A percentile compares a stretch with the other conserved stretches of the same genome.
Conservation (phyloP, 805 yeast genomes). For the Candida yuanshanica region DNA sequence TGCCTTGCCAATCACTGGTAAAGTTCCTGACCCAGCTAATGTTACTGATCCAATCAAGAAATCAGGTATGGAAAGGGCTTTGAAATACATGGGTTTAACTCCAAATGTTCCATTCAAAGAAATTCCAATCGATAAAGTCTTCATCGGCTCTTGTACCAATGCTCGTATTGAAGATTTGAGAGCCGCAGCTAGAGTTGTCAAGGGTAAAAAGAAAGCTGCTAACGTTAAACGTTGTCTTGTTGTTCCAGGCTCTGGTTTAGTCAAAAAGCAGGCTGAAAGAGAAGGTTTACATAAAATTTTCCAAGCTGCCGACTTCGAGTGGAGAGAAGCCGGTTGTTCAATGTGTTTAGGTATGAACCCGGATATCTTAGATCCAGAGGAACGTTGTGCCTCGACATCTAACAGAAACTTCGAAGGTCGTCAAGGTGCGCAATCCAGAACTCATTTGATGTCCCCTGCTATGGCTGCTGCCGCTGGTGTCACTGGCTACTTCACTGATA, state of each 20-base stretch:
- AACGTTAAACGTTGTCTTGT: slow-evolving; percentile 79
- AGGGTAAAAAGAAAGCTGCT: slow-evolving; percentile 82
- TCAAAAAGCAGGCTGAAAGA: slow-evolving; percentile 86
- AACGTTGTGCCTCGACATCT: slow-evolving; percentile 97
- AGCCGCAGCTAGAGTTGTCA: slow-evolving; percentile 89
- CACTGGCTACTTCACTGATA: slow-evolving; percentile 84
- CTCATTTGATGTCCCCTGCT: slow-evolving; percentile 97
- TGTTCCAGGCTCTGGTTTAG: slow-evolving; percentile 97
- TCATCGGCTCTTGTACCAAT: slow-evolving; percentile 97
- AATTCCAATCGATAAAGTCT: slow-evolving; percentile 85
- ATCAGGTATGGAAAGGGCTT: slow-evolving; percentile 86
- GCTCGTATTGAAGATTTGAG: slow-evolving; percentile 96
- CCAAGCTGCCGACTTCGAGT: slow-evolving; percentile 88
- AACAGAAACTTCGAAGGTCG: slow-evolving; percentile 99
- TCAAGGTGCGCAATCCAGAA: slow-evolving; percentile 94
- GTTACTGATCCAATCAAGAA: slow-evolving; percentile 67
- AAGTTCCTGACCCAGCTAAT: slow-evolving; percentile 84
- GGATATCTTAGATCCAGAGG: slow-evolving; percentile 89
- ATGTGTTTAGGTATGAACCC: slow-evolving; percentile 99
- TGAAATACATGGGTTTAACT: slow-evolving; percentile 83
- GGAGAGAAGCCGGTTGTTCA: slow-evolving; percentile 99
- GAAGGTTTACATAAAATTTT: slow-evolving; percentile 94
- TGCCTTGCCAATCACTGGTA: slow-evolving; percentile 88
- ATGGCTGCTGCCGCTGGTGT: slow-evolving; percentile 99
- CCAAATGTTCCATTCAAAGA: slow-evolving; percentile 76